Percentiles rank a stretch among this genome's conserved stretches.
These are phyloP conservation scores for Endoconidiophora polonica DNA, from an alignment of 2,329 filamentous ascomycete genomes.

Conservation along the genomic window DNA sequence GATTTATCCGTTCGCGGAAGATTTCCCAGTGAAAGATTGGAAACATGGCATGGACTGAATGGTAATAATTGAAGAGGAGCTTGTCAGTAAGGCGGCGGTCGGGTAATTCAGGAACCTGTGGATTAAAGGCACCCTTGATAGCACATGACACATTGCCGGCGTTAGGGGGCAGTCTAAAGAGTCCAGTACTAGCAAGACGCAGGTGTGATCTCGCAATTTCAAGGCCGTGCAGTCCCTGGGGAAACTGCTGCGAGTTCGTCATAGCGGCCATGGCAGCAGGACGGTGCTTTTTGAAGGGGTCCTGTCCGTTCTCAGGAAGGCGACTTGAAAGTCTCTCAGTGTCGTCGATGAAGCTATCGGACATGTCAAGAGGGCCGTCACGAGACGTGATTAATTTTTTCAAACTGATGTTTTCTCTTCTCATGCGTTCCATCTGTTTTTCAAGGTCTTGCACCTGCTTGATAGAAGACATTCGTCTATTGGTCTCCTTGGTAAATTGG, in stretches of 20 bases:
- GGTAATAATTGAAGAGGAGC: constrained; percentile 59
- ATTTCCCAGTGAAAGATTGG: constrained; percentile 81
- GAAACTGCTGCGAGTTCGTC: constrained; percentile 9
- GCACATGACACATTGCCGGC: constrained; percentile 12
- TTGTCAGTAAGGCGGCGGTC: constrained; percentile 52
- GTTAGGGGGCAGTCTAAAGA: constrained; percentile 12
- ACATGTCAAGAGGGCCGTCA: constrained; percentile 33
- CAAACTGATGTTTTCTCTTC: constrained; percentile 62
- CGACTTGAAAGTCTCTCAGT: constrained; percentile 24
- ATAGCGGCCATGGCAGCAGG: constrained; percentile 12
- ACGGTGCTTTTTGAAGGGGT: constrained; percentile 12
- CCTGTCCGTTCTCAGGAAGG: constrained; percentile 7
- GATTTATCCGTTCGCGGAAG: constrained; percentile 60
- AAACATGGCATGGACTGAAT: constrained; percentile 60
- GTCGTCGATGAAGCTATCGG: constrained; percentile 31
- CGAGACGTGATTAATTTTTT: constrained; percentile 43
- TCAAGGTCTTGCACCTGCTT: constrained; percentile 97
- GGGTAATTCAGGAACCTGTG: constrained; percentile 48
- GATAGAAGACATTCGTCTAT: constrained; percentile 95
- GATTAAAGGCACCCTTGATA: constrained; percentile 25
- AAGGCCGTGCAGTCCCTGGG: constrained; percentile 9
- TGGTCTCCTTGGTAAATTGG: constrained; percentile 98
- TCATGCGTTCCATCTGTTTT: constrained; percentile 68
- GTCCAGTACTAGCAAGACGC: constrained; percentile 10
- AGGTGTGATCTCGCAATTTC: constrained; percentile 12